Percentiles rank a stretch among this genome's conserved stretches.
These are phyloP conservation scores for Podospora pseudopauciseta DNA, from an alignment of 495 filamentous ascomycete genomes.

Conservation along the genomic window DNA sequence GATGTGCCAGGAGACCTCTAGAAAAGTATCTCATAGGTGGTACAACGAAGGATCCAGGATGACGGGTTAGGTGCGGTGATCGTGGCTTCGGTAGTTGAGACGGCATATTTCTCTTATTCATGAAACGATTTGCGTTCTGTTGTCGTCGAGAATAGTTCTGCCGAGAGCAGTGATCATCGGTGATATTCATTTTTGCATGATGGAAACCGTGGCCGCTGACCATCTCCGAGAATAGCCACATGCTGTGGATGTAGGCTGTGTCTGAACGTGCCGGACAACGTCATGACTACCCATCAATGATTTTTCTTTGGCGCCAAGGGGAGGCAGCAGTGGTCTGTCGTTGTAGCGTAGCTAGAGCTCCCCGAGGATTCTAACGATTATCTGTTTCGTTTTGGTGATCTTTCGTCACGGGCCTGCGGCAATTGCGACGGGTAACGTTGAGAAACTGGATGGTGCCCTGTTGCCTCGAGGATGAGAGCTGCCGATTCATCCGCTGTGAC, in stretches of 20 bases:
- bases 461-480: not conserved
- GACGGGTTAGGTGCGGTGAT: slow-evolving; percentile 2
- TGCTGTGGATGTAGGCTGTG: slow-evolving; percentile 12
- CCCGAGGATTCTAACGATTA: slow-evolving; percentile 2
- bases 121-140: not conserved
- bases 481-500: not conserved
- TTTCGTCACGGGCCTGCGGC: slow-evolving; percentile 17
- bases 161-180: slow-evolving; percentile 6
- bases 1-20: slow-evolving; percentile 1
- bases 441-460: not conserved
- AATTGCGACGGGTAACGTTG: slow-evolving; percentile 14
- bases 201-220: not conserved
- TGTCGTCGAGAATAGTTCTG: not conserved
- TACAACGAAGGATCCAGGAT: slow-evolving; percentile 6
- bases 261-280: not conserved
- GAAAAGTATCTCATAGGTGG: not conserved
- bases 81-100: slow-evolving; percentile 12
- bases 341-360: not conserved
- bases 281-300: not conserved
- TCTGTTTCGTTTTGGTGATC: slow-evolving; percentile 18
- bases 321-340: not conserved
- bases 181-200: not conserved
- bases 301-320: not conserved
- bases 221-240: not conserved
- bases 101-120: slow-evolving; percentile 3